A percentile compares a stretch with the other conserved stretches of the same genome.
Evolutionary conservation across 768 basidiomycete genomes (phyloP).

Genomic region (Leccinum olivaceopallidum): DNA sequence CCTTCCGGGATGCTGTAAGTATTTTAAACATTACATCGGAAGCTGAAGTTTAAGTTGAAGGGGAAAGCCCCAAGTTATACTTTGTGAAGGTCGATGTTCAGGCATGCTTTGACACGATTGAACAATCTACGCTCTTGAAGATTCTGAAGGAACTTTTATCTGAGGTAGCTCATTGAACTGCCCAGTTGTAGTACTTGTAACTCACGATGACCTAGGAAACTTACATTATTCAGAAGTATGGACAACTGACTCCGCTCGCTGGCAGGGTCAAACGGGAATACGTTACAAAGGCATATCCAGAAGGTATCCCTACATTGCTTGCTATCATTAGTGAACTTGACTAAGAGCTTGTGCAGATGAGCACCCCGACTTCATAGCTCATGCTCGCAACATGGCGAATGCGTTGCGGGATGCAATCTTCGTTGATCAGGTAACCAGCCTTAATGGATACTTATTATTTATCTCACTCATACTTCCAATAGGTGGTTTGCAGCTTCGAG

Average conservation of each 20-base stretch:
- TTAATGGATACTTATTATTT: not conserved
- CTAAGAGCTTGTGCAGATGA: conserved; percentile 53
- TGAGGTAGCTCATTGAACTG: conserved; percentile 45
- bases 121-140: conserved; percentile 79
- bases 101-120: conserved; percentile 95
- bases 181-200: not conserved
- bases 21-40: not conserved
- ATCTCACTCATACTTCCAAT: not conserved
- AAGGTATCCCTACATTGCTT: conserved; percentile 43
- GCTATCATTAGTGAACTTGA: not conserved
- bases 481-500: conserved; percentile 59
- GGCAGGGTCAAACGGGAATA: conserved; percentile 60
- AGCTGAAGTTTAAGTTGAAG: not conserved
- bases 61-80: conserved; percentile 77
- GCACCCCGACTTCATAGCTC: conserved; percentile 67
- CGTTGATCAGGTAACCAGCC: conserved; percentile 69
- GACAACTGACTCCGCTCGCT: conserved; percentile 56
- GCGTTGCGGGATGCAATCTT: conserved; percentile 77
- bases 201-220: conserved; percentile 48
- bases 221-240: conserved; percentile 73
- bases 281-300: conserved; percentile 62
- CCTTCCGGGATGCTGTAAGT: conserved; percentile 53
- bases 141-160: conserved; percentile 75
- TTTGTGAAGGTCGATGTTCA: conserved; percentile 97
- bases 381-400: conserved; percentile 67